Percentiles rank a stretch among this genome's conserved stretches.
phyloP scores from a whole-genome alignment of 1,284 basidiomycete species.

The Ganoderma leucocontextum region DNA sequence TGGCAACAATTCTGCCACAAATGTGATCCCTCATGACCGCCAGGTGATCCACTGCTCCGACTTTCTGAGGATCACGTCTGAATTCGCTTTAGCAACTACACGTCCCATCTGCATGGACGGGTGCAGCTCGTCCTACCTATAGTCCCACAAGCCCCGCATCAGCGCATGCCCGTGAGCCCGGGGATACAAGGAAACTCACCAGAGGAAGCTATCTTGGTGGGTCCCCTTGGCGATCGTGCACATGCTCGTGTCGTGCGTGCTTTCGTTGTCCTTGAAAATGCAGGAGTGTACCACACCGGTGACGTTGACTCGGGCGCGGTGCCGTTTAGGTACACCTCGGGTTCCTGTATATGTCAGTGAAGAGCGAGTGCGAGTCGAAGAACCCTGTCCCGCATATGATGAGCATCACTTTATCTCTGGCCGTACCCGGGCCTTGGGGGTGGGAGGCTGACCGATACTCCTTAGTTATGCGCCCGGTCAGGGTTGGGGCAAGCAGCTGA shows the following conservation, averaged over 20 bases:
- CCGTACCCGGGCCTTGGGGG: no score
- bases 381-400: conserved; percentile 42
- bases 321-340: conserved; percentile 62
- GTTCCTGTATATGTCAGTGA: conserved; percentile 57
- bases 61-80: conserved; percentile 25
- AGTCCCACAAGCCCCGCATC: background rate
- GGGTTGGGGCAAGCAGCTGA: conserved; percentile 38
- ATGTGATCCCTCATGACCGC: conserved; percentile 9
- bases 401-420: background rate
- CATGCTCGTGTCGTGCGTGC: background rate
- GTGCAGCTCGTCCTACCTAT: conserved; percentile 35
- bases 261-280: conserved; percentile 13
- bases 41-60: conserved; percentile 16
- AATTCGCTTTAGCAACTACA: conserved; percentile 28
- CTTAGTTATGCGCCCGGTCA: conserved; percentile 44
- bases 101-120: conserved; percentile 31
- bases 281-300: conserved; percentile 44
- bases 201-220: conserved; percentile 58
- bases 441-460: no score
- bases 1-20: no score
- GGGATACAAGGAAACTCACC: conserved; percentile 40
- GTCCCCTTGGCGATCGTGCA: conserved; percentile 54
- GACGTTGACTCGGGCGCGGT: conserved; percentile 62
- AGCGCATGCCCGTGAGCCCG: background rate
- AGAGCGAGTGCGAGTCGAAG: conserved; percentile 60